Base-by-base conservation (phyloP, 2,329 filamentous ascomycete species). In the Talaromyces sp. region DNA sequence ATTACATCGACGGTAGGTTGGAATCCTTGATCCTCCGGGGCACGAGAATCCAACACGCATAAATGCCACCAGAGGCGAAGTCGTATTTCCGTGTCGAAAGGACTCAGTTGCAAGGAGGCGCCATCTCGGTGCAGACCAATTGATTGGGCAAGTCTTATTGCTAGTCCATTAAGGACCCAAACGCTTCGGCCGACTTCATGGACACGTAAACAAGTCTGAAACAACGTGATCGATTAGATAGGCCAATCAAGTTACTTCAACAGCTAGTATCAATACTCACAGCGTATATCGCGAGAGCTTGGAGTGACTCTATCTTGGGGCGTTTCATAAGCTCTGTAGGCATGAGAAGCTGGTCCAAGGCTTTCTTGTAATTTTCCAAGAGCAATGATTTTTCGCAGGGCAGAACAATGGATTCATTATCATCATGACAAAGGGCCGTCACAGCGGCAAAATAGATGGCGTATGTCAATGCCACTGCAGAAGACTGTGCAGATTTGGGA, bases 101-200 rank as follows among this genome's bases (percentile, higher is more conserved):
- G 85, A 1, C 80, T 76, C 0, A 88, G 77, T 35, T 78, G 57
- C 1, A 75, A 76, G 67, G 86, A 86, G 14, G 77, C 77, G 4
- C 85, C 85, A 66, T 89, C 86, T 60, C 86, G 80, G 69, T 89
- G 86, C 4, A 89, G 78, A 1, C 86, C 86, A 19, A 89, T 77
- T 0, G 85, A 84, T 67, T 88, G 84, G 0, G 84, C 83, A 68
- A 88, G 86, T 16, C 86, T 78, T 16, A 88, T 82, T 2, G 83
- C 80, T 11, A 88, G 75, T 2, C 86, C 86, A 1, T 82, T 86
- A 68, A 88, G 73, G 8, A 85, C 85, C 86, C 63, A 89, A 54
- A 79, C 75, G 54, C 77, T 78, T 14, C 77, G 70, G 11, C 76
- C 74, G 64, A 78, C 77, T 62, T 80, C 78, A 49, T 80, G 74